Percentiles rank a stretch among this genome's conserved stretches.
Conservation (phyloP, 2,329 filamentous ascomycete genomes). For the Colletotrichum spinosum region DNA sequence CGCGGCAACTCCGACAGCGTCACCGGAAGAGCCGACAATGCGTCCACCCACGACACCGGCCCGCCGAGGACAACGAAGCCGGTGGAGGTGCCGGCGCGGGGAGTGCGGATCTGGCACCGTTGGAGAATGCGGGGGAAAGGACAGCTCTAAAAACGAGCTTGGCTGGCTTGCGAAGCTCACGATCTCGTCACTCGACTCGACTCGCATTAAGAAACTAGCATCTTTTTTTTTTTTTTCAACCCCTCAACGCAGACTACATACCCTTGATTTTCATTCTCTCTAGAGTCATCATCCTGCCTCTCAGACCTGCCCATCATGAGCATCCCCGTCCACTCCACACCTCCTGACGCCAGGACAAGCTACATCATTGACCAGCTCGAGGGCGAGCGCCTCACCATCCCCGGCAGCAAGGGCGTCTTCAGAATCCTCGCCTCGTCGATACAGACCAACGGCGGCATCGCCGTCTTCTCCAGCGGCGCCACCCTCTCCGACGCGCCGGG, state of each 20-base stretch:
- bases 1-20: slow-evolving; percentile 7
- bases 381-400: slow-evolving; percentile 63
- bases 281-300: neutral
- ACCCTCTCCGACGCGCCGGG: slow-evolving; percentile 59
- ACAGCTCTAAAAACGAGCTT: too few relatives aligned
- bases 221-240: too few relatives aligned
- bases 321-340: slow-evolving; percentile 47
- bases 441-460: slow-evolving; percentile 62
- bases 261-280: neutral
- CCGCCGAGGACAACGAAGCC: too few relatives aligned
- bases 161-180: too few relatives aligned
- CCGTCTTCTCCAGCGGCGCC: slow-evolving; percentile 62
- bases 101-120: too few relatives aligned
- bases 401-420: slow-evolving; percentile 63
- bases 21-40: neutral
- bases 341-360: slow-evolving; percentile 51
- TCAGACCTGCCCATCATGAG: slow-evolving; percentile 41
- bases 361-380: slow-evolving; percentile 62
- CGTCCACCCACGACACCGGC: too few relatives aligned
- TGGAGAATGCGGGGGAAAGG: too few relatives aligned
- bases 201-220: neutral
- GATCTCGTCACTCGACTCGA: too few relatives aligned
- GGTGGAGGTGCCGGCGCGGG: too few relatives aligned
- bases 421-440: slow-evolving; percentile 63
- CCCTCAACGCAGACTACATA: slow-evolving; percentile 6